phyloP scores from a whole-genome alignment of 306 rosid genomes.

The Purshia tridentata region DNA sequence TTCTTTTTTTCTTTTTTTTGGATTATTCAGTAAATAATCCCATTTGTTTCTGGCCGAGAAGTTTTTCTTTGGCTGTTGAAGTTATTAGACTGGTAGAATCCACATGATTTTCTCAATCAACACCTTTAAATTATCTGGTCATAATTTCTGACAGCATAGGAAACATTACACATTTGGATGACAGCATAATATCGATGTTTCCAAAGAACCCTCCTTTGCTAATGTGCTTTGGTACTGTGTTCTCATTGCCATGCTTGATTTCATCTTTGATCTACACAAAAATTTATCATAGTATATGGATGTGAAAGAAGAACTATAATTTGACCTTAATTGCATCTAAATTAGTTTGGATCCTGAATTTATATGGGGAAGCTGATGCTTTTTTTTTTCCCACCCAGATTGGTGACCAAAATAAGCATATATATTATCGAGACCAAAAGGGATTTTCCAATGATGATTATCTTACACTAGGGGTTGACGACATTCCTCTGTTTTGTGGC shows the following conservation, averaged over 20 bases:
- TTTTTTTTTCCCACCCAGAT: conserved; percentile 21
- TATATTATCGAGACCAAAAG: conserved; percentile 39
- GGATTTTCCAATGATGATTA: conserved; percentile 36
- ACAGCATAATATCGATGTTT: neutral
- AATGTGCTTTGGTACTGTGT: conserved; percentile 1
- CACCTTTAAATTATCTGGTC: neutral
- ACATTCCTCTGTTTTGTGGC: conserved; percentile 37
- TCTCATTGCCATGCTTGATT: neutral
- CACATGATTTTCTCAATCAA: neutral
- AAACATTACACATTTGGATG: neutral
- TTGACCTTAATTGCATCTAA: neutral
- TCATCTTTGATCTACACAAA: neutral
- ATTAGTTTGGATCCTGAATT: neutral
- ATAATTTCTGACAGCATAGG: neutral
- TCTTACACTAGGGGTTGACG: conserved; percentile 44
- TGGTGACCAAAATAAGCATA: conserved; percentile 37
- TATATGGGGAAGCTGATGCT: conserved; percentile 9
- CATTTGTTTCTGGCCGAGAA: neutral
- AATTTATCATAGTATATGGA: neutral
- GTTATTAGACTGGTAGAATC: neutral
- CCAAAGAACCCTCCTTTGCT: neutral
- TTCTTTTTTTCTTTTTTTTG: no score
- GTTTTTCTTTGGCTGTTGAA: neutral
- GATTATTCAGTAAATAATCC: neutral
- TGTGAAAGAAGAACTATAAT: neutral